Evolutionary conservation across 305 asterid genomes (phyloP), one percentile per base, ranked within the genome.

Genomic region (Solanum hybrid): DNA sequence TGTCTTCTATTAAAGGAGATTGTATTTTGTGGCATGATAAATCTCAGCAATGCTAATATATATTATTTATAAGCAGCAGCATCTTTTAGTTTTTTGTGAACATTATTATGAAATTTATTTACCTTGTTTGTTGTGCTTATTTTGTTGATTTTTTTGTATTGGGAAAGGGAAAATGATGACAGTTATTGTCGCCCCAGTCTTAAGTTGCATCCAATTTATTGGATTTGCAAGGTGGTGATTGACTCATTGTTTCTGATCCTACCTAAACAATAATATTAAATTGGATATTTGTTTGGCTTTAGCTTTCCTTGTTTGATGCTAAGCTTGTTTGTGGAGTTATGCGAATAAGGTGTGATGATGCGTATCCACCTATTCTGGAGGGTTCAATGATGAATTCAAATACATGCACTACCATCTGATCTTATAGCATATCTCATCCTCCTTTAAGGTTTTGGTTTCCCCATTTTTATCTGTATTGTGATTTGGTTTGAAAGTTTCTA

Each of bases 401-500:
- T 91, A 91, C 95, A 95, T 94, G 96, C 97, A 93, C 96, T 94
- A 93, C 96, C 97, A 95, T 95, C 95, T 95, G 97, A 94, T 93
- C 95, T 90, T 92, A 89, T 87, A 90, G 87, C 85, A 69, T 27
- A 86, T 78, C 5, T 38, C 19, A 85, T 73, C 4, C 6, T 42
- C 19, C 4, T 7, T 24, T 38, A 15, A 11, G 88, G 12, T 29
- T 9, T 80, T 15, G 37, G 27, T 13, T 76, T 60, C 27, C 10
- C 13, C 85, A 10, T 17, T 15, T 73, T 19, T 8, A 1, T 75
- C 13, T 29, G 38, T 24, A 19, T 29, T 27, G 19, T 73, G 6
- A n/a, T 22, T 72, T 45, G 15, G 24, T 80, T 14, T 10, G 2
- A 6, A 6, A 0, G 29, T n/a, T 60, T 24, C 1, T 24, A 78